Percentiles rank a stretch among this genome's conserved stretches.
phyloP scores from a whole-genome alignment of 768 basidiomycete genomes.

The Boletus reticulatus region DNA sequence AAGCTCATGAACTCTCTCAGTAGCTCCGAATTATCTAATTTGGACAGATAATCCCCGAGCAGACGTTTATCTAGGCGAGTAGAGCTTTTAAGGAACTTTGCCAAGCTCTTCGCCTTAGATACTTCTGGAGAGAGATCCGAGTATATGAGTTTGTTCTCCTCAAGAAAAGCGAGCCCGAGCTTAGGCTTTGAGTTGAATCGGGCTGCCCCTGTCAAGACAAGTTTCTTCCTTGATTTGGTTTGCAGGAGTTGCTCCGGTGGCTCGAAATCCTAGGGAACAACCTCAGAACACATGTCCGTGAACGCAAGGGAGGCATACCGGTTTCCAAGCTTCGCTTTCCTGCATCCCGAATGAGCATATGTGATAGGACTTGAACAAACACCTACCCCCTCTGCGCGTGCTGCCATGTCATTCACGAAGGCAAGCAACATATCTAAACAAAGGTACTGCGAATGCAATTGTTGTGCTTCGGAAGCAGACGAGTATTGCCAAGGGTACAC shows the following conservation, averaged over 20 bases:
- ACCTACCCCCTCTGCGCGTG: conserved; percentile 52
- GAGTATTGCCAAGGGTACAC: conserved; percentile 71
- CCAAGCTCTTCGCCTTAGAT: conserved; percentile 67
- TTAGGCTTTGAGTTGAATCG: conserved; percentile 95
- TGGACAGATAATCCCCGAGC: conserved; percentile 90
- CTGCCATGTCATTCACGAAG: conserved; percentile 87
- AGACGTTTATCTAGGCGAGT: conserved; percentile 88
- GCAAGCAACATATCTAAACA: conserved; percentile 86
- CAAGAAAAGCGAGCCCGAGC: conserved; percentile 82
- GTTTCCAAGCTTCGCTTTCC: conserved; percentile 57
- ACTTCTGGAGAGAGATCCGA: conserved; percentile 54
- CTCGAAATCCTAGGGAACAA: conserved; percentile 46
- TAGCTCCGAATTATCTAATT: conserved; percentile 81
- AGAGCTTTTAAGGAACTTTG: conserved; percentile 81
- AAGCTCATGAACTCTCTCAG: conserved; percentile 83
- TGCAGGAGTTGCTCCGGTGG: conserved; percentile 56
- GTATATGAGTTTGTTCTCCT: conserved; percentile 90
- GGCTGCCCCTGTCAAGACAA: conserved; percentile 78
- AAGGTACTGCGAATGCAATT: conserved; percentile 78
- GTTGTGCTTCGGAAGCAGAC: conserved; percentile 58
- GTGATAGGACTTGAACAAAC: background rate
- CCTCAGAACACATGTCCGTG: background rate
- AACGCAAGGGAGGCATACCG: conserved; percentile 40
- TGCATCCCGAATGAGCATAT: conserved; percentile 24
- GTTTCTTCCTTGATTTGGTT: conserved; percentile 81